Percentiles rank a stretch among this genome's conserved stretches.
Evolutionary conservation across 2,329 filamentous ascomycete genomes (phyloP).

Genomic region (Tolypocladium inflatum): DNA sequence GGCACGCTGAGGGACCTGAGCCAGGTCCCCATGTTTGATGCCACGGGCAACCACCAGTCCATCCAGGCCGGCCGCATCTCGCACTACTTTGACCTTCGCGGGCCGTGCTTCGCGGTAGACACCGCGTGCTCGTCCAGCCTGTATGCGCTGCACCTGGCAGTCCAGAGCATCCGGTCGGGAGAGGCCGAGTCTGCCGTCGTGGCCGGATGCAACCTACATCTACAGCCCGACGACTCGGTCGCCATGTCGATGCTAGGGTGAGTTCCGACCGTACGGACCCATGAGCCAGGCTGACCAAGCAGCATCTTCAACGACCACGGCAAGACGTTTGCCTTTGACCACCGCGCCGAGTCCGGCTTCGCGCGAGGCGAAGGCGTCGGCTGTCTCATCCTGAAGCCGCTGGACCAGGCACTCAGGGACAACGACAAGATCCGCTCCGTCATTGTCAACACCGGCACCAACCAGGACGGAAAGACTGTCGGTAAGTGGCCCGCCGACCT

Average conservation of each 20-base stretch:
- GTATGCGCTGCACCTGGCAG: slow-evolving; percentile 39
- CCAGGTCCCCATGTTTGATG: slow-evolving; percentile 41
- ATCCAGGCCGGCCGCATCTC: slow-evolving; percentile 46
- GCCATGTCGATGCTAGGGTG: slow-evolving; percentile 21
- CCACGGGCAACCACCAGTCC: slow-evolving; percentile 38
- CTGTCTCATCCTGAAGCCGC: slow-evolving; percentile 45
- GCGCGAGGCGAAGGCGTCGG: slow-evolving; percentile 51
- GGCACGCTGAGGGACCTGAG: slow-evolving; percentile 32
- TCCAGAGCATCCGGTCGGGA: slow-evolving; percentile 35
- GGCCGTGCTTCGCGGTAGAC: slow-evolving; percentile 41
- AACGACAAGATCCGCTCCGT: slow-evolving; percentile 44
- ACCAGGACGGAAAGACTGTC: slow-evolving; percentile 43
- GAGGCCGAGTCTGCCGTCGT: slow-evolving; percentile 37
- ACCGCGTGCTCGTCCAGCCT: slow-evolving; percentile 44
- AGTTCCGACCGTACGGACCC: background rate
- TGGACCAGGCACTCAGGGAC: slow-evolving; percentile 43
- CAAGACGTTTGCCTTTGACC: slow-evolving; percentile 33
- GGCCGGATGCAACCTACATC: slow-evolving; percentile 36
- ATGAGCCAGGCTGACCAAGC: background rate
- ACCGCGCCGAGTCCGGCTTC: slow-evolving; percentile 35
- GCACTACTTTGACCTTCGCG: slow-evolving; percentile 44
- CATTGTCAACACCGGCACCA: slow-evolving; percentile 39
- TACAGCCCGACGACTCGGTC: slow-evolving; percentile 29
- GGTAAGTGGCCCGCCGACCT: slow-evolving; percentile 2
- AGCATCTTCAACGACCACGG: slow-evolving; percentile 37